phyloP scores from a whole-genome alignment of 257 asterid species.

The Hygrophila difformis region DNA sequence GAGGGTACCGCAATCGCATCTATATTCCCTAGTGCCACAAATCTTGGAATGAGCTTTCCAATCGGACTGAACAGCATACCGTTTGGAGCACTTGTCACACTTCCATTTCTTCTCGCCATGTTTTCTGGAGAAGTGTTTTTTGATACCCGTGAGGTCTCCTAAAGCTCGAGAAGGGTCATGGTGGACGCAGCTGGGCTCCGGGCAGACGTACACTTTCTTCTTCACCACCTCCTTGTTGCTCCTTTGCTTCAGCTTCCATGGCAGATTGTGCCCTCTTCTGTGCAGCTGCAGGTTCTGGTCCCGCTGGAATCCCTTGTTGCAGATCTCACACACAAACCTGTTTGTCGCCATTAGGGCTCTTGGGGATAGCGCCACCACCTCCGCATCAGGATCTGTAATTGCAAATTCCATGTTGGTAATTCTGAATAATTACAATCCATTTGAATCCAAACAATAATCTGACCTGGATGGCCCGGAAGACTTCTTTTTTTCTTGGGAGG shows the following conservation, averaged over 20 bases:
- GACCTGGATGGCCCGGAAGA: constrained; percentile 77
- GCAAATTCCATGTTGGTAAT: too few species aligned
- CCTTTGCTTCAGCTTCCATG: constrained; percentile 72
- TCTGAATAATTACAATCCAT: not conserved
- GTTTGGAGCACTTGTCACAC: constrained; percentile 63
- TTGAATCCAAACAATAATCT: not conserved
- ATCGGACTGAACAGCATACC: constrained; percentile 70
- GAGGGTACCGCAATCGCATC: constrained; percentile 72
- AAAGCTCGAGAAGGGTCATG: constrained; percentile 59
- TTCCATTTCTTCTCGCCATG: constrained; percentile 83
- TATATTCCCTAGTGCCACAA: constrained; percentile 70
- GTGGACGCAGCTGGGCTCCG: constrained; percentile 60
- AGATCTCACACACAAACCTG: constrained; percentile 65
- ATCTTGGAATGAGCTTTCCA: constrained; percentile 83
- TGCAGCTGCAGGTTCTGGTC: constrained; percentile 70
- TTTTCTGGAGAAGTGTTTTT: constrained; percentile 56
- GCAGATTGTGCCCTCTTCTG: constrained; percentile 64
- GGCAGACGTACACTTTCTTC: constrained; percentile 63
- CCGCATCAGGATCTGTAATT: constrained; percentile 55
- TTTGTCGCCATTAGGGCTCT: constrained; percentile 58
- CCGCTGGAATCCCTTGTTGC: constrained; percentile 68
- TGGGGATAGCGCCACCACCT: constrained; percentile 62
- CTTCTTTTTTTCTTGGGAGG: constrained; percentile 54
- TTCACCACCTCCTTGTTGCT: constrained; percentile 32
- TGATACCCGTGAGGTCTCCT: constrained; percentile 66